Evolutionary conservation across 768 basidiomycete species (phyloP), one percentile per base, ranked within the genome.

Genomic region (Hygrophorus russula): DNA sequence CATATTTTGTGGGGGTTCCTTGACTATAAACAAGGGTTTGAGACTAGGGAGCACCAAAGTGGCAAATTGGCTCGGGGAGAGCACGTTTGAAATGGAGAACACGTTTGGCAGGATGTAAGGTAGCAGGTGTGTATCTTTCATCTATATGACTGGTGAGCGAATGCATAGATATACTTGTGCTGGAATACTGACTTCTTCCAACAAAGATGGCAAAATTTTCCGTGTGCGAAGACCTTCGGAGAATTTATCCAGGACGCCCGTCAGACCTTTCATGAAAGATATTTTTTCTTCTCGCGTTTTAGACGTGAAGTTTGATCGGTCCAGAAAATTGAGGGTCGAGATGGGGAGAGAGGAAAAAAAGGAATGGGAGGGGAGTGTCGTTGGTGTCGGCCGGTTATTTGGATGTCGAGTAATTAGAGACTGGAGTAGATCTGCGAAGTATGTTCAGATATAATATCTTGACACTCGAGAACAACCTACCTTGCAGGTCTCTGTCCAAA

Each of bases 1-100:
- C 88, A 97, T 94, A 50, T 93, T 96, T 61, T 97, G 93, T 0
- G 94, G 93, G 13, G 96, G 94, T 53, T 99, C 96, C 58, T 86
- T 91, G 55, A 97, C 67, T 0, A 67, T 70, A 50, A 99, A 99
- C 13, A 99, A 62, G 0, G 93, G 94, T 55, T 85, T 91, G 29
- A 98, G 69, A 53, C 80, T 84, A 1, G 91, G 90, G 3, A 98
- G 67, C 2, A 97, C 92, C 42, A 74, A 66, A 13, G 69, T 66
- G 0, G 82, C 81, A 55, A 99, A 99, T 54, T 93, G 90, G 11
- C 70, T 56, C 4, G 88, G 73, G 5, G 84, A 77, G 39, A 98
- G 65, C 17, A 79, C 70, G 46, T 72, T 76, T 15, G 90, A 80
- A 46, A 99, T 98, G 38, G 76, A 73, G 57, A 99, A 94, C 11